Conservation (phyloP, 169 alveolate genomes). For the Plasmodium fragile region DNA sequence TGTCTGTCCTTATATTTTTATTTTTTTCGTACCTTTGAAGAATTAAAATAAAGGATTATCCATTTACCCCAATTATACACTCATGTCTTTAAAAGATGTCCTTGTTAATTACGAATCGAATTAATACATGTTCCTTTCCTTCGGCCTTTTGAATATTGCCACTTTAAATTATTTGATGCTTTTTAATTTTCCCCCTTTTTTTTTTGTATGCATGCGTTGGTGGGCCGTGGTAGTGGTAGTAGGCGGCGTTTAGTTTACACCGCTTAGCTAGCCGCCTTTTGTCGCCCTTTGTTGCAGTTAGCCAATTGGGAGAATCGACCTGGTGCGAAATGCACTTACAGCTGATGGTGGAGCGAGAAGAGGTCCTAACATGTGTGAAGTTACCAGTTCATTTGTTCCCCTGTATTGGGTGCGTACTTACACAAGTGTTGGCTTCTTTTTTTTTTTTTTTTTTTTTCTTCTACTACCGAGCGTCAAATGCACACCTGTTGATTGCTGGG, state of each 20-base stretch:
- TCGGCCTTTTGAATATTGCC: not conserved
- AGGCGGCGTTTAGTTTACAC: not conserved
- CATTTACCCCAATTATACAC: not conserved
- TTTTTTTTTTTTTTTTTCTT: not conserved
- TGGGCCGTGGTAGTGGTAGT: not conserved
- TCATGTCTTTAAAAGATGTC: slow-evolving; percentile 16
- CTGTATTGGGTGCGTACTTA: not conserved
- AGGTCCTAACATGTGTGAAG: not conserved
- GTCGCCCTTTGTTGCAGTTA: not conserved
- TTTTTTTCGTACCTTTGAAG: slow-evolving; percentile 22
- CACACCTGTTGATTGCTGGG: not conserved
- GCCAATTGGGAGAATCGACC: not conserved
- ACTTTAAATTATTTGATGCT: slow-evolving; percentile 34
- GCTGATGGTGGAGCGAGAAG: not conserved
- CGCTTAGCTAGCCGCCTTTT: not conserved
- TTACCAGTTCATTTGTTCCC: not conserved
- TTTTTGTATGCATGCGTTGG: slow-evolving; percentile 3
- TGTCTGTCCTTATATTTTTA: slow-evolving; percentile 2
- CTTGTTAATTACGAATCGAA: not conserved
- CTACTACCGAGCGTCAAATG: not conserved
- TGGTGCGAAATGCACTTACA: not conserved
- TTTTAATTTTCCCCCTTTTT: slow-evolving; percentile 17
- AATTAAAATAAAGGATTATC: slow-evolving; percentile 12
- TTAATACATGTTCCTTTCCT: not conserved
- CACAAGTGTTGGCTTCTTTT: not conserved